Evolutionary conservation across 495 filamentous ascomycete genomes (phyloP).

Genomic region (Penicillium coprophilum): DNA sequence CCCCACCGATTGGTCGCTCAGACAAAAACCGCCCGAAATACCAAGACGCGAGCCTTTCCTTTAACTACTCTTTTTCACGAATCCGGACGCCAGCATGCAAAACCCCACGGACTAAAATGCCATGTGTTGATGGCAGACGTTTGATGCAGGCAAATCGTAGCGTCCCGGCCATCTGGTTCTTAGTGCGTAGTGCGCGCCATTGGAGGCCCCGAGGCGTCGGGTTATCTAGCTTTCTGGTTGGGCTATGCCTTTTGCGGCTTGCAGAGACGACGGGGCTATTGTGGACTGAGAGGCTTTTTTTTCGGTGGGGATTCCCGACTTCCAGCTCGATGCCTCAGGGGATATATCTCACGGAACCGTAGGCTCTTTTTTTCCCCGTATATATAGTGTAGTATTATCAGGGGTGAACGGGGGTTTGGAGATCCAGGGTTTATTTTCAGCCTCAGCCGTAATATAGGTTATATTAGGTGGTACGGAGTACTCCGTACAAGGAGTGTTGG

Average conservation of each 20-base stretch:
- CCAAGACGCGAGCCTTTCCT: conserved; percentile 33
- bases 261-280: conserved; percentile 4
- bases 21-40: background rate
- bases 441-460: conserved; percentile 18
- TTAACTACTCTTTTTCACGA: conserved; percentile 24
- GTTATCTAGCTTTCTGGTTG: background rate
- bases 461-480: too few species aligned
- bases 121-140: background rate
- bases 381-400: background rate
- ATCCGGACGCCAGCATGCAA: background rate
- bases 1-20: conserved; percentile 12
- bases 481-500: too few species aligned
- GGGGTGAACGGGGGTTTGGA: background rate
- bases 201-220: background rate
- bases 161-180: background rate
- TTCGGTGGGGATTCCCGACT: background rate
- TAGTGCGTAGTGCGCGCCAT: background rate
- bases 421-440: conserved; percentile 13
- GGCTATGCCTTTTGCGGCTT: conserved; percentile 9
- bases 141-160: background rate
- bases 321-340: too few species aligned
- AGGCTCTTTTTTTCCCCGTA: background rate
- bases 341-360: background rate
- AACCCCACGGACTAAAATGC: background rate
- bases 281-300: background rate